phyloP scores from a whole-genome alignment of 73 alveolate genomes.

The Durusdinium trenchii region DNA sequence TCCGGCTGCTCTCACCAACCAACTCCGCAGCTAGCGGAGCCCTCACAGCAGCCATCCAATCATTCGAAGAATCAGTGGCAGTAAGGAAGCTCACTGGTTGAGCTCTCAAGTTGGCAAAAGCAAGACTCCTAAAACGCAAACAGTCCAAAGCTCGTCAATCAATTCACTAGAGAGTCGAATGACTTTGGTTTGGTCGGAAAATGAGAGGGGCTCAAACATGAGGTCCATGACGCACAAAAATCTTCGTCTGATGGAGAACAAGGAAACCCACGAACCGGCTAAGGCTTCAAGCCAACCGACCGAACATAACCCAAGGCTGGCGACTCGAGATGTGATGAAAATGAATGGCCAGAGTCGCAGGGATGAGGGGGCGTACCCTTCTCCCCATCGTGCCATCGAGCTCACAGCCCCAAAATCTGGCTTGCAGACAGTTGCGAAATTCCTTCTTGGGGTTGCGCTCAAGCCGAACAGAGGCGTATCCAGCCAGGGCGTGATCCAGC shows the following conservation, averaged over 20 bases:
- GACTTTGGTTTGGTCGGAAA: not conserved
- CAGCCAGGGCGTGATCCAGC: not conserved
- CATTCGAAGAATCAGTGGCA: slow-evolving; percentile 13
- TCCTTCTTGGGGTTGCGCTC: not conserved
- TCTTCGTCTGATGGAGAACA: not conserved
- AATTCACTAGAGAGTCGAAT: not conserved
- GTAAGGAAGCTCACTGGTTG: not conserved
- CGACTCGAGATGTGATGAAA: not conserved
- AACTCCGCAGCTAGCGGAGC: not conserved
- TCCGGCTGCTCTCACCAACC: not conserved
- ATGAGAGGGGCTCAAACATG: not conserved
- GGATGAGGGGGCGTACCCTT: not conserved
- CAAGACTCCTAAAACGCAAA: not conserved
- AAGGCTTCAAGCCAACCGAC: not conserved
- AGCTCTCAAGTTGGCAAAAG: not conserved
- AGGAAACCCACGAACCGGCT: not conserved
- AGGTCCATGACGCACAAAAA: not conserved
- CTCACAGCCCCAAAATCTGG: not conserved
- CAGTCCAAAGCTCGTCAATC: not conserved
- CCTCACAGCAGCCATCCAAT: not conserved
- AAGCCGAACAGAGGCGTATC: not conserved
- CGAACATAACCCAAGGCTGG: not conserved
- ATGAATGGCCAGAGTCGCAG: not conserved
- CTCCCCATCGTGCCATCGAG: slow-evolving; percentile 5
- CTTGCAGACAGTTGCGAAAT: not conserved